phyloP scores from a whole-genome alignment of 768 basidiomycete species.

The Mrakia hoshinonis region DNA sequence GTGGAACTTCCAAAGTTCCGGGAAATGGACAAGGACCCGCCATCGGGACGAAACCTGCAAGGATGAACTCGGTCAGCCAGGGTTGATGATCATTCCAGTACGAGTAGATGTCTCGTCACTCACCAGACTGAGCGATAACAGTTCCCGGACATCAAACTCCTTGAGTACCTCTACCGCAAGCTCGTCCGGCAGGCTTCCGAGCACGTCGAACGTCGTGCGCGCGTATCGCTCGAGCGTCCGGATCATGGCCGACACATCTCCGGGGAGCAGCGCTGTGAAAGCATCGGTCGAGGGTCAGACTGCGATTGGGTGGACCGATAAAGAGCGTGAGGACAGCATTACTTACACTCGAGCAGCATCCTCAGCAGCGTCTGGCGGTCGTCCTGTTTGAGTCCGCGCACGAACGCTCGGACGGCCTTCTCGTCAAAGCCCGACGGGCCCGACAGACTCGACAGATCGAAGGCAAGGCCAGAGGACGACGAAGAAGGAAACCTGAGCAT shows the following conservation, averaged over 20 bases:
- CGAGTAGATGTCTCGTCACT: constrained; percentile 20
- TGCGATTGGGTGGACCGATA: no score
- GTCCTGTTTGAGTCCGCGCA: constrained; percentile 23
- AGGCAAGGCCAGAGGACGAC: constrained; percentile 32
- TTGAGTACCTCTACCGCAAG: constrained; percentile 58
- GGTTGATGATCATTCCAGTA: background rate
- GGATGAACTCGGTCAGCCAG: background rate
- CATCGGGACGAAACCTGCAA: constrained; percentile 45
- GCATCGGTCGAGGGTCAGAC: background rate
- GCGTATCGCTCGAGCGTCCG: constrained; percentile 74
- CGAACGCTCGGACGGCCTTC: constrained; percentile 14
- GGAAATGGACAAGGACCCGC: constrained; percentile 50
- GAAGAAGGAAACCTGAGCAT: constrained; percentile 32
- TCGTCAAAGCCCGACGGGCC: constrained; percentile 28
- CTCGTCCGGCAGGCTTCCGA: constrained; percentile 61
- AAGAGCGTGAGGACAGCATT: no score
- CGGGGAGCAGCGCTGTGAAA: constrained; percentile 60
- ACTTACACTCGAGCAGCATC: constrained; percentile 33
- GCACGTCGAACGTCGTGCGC: constrained; percentile 70
- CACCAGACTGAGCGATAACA: constrained; percentile 52
- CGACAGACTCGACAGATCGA: constrained; percentile 31
- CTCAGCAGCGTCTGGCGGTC: constrained; percentile 31
- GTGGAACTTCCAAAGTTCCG: constrained; percentile 67
- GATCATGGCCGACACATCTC: constrained; percentile 76
- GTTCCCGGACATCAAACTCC: constrained; percentile 52